Evolutionary conservation across 2,329 filamentous ascomycete species (phyloP), one percentile per base, ranked within the genome.

Genomic region (Cladosporium sp.): DNA sequence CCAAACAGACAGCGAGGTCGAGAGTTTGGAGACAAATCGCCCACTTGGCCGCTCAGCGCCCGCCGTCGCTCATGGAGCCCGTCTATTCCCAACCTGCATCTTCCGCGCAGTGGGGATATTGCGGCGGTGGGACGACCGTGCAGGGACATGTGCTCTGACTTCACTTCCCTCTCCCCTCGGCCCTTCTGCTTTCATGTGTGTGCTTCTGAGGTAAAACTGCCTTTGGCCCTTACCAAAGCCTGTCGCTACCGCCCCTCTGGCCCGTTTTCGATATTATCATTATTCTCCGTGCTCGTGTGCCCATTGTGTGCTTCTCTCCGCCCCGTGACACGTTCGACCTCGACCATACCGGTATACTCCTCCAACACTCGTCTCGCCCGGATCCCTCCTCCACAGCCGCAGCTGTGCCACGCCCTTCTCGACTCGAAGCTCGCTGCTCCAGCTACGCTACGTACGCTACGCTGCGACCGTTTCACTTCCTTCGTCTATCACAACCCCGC

Each of bases 221-320:
- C 32, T 36, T 36, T 17, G 32, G 4, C 32, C 32, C 32, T 7
- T n/a, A 7, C 29, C 37, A 32, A 48, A 34, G 38, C 29, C 45
- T 32, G 37, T 48, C 45, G 45, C 45, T 41, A 40, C 24, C 44
- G 27, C 27, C 44, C 8, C 18, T 20, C 15, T 15, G 24, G 15
- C 19, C 34, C n/a, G n/a, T n/a, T 4, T 27, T 27, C 22, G 9
- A 27, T 36, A n/a, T 17, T 7, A n/a, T n/a, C n/a, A n/a, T n/a
- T n/a, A 15, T 36, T 36, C 15, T n/a, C 32, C 32, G 30, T 47
- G 45, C 45, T 48, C 45, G 45, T 41, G 45, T 48, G 45, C 45
- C n/a, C 37, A 20, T n/a, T 29, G 11, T 29, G n/a, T 36, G 12
- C 7, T 36, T 27, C 22, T 27, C 22, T 27, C 9, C 9, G 22